Conservation (phyloP, 306 rosid genomes). For the Pyrus communis region DNA sequence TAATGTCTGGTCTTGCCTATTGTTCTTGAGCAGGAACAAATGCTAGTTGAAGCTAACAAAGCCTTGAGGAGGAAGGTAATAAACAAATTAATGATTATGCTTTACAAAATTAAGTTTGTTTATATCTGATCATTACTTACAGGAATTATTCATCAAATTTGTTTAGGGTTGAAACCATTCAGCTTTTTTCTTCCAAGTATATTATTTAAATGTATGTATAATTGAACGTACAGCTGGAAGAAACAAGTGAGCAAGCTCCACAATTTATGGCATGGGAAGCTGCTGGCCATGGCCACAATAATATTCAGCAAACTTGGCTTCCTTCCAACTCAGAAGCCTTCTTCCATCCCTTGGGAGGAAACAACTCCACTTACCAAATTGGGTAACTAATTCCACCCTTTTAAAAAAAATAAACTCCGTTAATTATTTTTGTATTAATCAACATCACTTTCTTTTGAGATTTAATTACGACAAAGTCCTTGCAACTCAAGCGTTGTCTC, state of each 20-base stretch:
- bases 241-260: constrained; percentile 28
- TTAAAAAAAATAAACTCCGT: background rate
- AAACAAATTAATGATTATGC: background rate
- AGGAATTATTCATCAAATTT: background rate
- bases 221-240: constrained; percentile 44
- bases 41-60: constrained; percentile 56
- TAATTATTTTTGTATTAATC: too few species aligned
- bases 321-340: constrained; percentile 42
- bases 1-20: background rate
- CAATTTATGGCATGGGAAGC: constrained; percentile 40
- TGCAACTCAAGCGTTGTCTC: background rate
- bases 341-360: constrained; percentile 43
- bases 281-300: constrained; percentile 17
- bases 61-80: constrained; percentile 55
- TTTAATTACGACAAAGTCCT: too few species aligned
- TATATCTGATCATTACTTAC: background rate
- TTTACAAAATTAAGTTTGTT: background rate
- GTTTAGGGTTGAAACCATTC: background rate
- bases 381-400: constrained; percentile 39
- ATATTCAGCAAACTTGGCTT: constrained; percentile 18
- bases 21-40: constrained; percentile 43
- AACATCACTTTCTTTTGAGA: background rate
- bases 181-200: background rate
- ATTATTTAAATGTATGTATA: background rate
- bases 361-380: constrained; percentile 47